Conservation (phyloP, 805 yeast genomes). For the Candida ponderosae region DNA sequence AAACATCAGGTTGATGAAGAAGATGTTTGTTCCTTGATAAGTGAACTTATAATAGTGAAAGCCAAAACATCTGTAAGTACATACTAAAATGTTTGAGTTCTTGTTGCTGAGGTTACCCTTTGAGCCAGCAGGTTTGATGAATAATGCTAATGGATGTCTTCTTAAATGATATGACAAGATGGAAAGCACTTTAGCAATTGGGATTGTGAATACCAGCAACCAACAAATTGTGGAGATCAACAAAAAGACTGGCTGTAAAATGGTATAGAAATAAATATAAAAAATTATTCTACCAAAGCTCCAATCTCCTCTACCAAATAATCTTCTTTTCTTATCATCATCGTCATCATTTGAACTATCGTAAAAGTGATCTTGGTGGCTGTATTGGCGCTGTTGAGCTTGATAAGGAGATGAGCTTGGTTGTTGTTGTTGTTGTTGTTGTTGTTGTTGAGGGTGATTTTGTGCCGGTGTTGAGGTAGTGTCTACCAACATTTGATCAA, state of each 20-base stretch:
- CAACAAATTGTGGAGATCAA: conserved; percentile 58
- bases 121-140: conserved; percentile 39
- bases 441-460: background rate
- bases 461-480: background rate
- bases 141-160: conserved; percentile 85
- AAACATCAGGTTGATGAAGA: conserved; percentile 75
- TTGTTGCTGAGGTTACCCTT: conserved; percentile 12
- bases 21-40: conserved; percentile 91
- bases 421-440: background rate
- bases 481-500: no score
- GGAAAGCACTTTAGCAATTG: conserved; percentile 77
- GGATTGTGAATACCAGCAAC: conserved; percentile 83
- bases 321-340: conserved; percentile 35
- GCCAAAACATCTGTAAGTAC: conserved; percentile 91
- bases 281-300: conserved; percentile 73
- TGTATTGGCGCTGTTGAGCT: background rate
- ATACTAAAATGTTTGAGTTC: conserved; percentile 57
- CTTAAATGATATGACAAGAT: conserved; percentile 71
- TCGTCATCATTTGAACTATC: conserved; percentile 11
- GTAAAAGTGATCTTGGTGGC: conserved; percentile 7
- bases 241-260: conserved; percentile 61
- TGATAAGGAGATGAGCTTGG: background rate
- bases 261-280: conserved; percentile 58
- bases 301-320: conserved; percentile 93
- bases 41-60: conserved; percentile 93